Conservation (phyloP, 805 yeast genomes). For the Osmozyma mogii region DNA sequence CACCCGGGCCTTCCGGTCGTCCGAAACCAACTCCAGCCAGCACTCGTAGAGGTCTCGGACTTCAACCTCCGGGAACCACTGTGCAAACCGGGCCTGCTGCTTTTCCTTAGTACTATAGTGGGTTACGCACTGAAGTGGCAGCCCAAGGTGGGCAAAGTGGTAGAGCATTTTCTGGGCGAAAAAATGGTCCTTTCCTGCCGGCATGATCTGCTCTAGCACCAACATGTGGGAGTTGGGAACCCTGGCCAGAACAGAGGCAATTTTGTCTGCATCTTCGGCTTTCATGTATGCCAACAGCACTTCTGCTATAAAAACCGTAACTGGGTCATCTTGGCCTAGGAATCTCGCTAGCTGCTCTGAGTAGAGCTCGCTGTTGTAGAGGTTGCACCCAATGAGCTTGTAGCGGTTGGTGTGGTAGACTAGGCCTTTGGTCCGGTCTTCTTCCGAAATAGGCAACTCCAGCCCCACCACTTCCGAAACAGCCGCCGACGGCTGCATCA, state of each 20-base stretch:
- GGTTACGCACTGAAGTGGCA: conserved; percentile 62
- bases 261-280: conserved; percentile 54
- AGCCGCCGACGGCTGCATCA: conserved; percentile 43
- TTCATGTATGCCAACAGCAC: conserved; percentile 79
- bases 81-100: conserved; percentile 44
- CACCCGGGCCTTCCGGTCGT: conserved; percentile 32
- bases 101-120: conserved; percentile 42
- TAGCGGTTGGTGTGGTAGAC: conserved; percentile 23
- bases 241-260: conserved; percentile 42
- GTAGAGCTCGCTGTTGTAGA: conserved; percentile 41
- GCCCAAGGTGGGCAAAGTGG: conserved; percentile 58
- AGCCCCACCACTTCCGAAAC: conserved; percentile 39
- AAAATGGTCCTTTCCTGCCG: conserved; percentile 54
- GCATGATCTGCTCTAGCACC: conserved; percentile 64
- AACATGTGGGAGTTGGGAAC: conserved; percentile 51
- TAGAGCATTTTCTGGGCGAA: conserved; percentile 69
- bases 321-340: conserved; percentile 19
- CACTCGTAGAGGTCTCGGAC: conserved; percentile 47
- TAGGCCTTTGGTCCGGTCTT: conserved; percentile 13
- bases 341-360: conserved; percentile 18
- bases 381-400: conserved; percentile 58
- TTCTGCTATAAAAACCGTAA: conserved; percentile 66
- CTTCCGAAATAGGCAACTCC: not conserved
- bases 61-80: conserved; percentile 43
- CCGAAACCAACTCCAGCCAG: conserved; percentile 44